phyloP scores from a whole-genome alignment of 805 yeast species.

The Candida schatavii region DNA sequence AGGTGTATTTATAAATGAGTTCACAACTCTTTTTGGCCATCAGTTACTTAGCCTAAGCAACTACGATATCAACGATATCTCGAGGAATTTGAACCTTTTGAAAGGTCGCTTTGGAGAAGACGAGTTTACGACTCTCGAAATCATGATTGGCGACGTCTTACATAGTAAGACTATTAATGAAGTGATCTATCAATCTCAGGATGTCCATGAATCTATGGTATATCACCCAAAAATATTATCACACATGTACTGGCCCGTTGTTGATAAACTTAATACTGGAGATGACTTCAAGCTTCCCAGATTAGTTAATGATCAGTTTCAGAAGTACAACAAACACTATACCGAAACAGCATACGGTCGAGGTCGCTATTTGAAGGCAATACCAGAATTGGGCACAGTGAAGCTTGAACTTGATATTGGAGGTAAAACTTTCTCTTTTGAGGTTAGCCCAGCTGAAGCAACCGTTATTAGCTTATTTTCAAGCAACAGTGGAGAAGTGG shows the following conservation, averaged over 20 bases:
- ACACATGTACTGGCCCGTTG: slow-evolving; percentile 75
- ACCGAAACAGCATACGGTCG: slow-evolving; percentile 53
- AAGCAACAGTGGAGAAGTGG: slow-evolving; percentile 21
- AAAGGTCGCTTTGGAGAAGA: slow-evolving; percentile 64
- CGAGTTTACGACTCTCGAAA: slow-evolving; percentile 68
- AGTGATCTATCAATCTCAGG: slow-evolving; percentile 17
- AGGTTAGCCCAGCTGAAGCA: slow-evolving; percentile 70
- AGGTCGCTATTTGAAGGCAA: slow-evolving; percentile 57
- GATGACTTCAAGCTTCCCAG: slow-evolving; percentile 50
- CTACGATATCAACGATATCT: slow-evolving; percentile 40
- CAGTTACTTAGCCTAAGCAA: slow-evolving; percentile 45
- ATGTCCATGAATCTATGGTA: slow-evolving; percentile 13
- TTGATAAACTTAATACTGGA: slow-evolving; percentile 28
- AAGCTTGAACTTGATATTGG: slow-evolving; percentile 48
- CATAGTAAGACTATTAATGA: slow-evolving; percentile 51
- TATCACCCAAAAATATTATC: slow-evolving; percentile 68
- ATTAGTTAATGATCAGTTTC: slow-evolving; percentile 38
- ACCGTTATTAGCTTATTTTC: slow-evolving; percentile 53
- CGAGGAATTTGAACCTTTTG: slow-evolving; percentile 47
- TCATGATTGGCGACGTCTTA: slow-evolving; percentile 75
- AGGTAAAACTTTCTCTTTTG: slow-evolving; percentile 19
- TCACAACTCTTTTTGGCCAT: slow-evolving; percentile 58
- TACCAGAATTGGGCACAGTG: slow-evolving; percentile 62
- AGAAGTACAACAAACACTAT: slow-evolving; percentile 44
- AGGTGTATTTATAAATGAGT: slow-evolving; percentile 62